Evolutionary conservation across 2,329 filamentous ascomycete species (phyloP), one percentile per base, ranked within the genome.

Genomic region (Beauveria rudraprayagi): DNA sequence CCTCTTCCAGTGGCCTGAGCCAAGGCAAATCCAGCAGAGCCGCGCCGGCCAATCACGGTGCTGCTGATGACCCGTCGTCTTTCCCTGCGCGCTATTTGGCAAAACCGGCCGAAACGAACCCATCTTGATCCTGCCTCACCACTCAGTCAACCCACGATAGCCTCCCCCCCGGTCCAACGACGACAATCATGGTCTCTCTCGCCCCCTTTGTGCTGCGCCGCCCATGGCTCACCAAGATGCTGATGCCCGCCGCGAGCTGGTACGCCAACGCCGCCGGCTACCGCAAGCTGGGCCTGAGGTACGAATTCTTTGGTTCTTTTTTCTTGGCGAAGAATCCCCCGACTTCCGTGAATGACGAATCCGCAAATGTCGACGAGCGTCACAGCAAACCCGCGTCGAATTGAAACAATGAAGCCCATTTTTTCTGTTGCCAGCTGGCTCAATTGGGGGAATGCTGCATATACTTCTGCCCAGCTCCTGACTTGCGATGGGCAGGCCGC

Each of bases 261-360:
- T 97, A 97, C 81, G 79, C 80, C 78, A 88, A 93, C 74, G 89
- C 91, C 70, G 84, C 92, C 70, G 93, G 93, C 74, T 96, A 97
- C 84, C 89, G 92, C 78, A 86, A 93, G 84, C 83, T 97, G 72
- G 93, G 93, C 72, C 83, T 97, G 78, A 90, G 83, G 92, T 96
- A 88, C 75, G 73, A 69, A 67, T 67, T 9, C 1, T 28, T 24
- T 17, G 11, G 11, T n/a, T 46, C 57, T 28, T 30, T 5, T 22
- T 22, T 22, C 2, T 22, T 30, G 44, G 30, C 19, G 30, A 41
- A 16, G 28, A 14, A 16, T 14, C n/a, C 11, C 46, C 44, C 40
- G 17, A 8, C 41, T 4, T 43, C 22, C 19, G 28, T 37, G 16
- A 48, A 22, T 22, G 44, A 50, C 28, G 37, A 44, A 44, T 43